Conservation (phyloP, 2,329 filamentous ascomycete genomes). For the Coleophoma cylindrospora region DNA sequence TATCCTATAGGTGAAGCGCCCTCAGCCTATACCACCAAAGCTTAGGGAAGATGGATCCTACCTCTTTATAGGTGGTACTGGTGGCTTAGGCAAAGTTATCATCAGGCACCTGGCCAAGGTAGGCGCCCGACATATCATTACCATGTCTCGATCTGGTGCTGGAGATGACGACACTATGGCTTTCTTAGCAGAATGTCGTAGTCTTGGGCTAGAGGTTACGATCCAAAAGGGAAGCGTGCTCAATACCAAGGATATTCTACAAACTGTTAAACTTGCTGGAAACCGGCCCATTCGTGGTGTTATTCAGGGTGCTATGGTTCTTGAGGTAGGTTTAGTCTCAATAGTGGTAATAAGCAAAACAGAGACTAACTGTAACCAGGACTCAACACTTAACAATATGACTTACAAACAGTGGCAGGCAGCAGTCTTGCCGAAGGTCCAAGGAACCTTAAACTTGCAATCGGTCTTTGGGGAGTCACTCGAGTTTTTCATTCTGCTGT, state of each 20-base stretch:
- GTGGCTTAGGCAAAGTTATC: neutral
- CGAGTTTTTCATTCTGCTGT: conserved; percentile 32
- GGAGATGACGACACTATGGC: neutral
- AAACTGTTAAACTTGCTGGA: neutral
- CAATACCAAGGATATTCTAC: neutral
- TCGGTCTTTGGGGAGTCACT: conserved; percentile 13
- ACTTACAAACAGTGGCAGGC: neutral
- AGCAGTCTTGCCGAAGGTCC: neutral
- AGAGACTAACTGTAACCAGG: neutral
- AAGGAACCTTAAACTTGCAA: neutral
- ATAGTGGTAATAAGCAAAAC: neutral
- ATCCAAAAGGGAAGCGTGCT: neutral
- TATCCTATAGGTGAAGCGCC: too few species aligned
- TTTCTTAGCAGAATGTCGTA: neutral
- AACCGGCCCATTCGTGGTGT: conserved; percentile 30
- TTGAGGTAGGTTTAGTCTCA: conserved; percentile 19
- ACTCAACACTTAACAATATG: neutral
- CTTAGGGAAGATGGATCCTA: neutral
- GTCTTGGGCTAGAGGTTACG: too few species aligned
- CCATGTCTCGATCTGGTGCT: neutral
- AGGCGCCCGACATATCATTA: neutral
- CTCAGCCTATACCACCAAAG: neutral
- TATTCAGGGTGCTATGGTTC: conserved; percentile 42
- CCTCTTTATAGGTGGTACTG: neutral
- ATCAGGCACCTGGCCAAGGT: neutral